These are phyloP conservation scores for Solanum aculeatissimum DNA, from an alignment of 305 asterid species.

Conservation along the genomic window DNA sequence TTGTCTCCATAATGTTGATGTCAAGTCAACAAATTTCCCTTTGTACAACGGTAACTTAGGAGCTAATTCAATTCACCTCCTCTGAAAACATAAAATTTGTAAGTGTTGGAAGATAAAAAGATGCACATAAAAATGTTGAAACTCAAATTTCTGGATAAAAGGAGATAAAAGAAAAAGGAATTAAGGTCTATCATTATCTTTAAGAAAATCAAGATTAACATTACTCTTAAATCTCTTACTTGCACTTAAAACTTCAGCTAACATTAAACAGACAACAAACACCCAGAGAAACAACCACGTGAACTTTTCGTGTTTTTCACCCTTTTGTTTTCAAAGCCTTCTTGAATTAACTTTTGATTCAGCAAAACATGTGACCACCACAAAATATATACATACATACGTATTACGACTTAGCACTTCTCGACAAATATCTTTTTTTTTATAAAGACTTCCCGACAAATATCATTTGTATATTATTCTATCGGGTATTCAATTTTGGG, in stretches of 20 bases:
- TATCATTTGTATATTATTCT: neutral
- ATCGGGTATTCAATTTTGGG: neutral
- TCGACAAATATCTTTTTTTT: neutral
- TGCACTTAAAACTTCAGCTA: neutral
- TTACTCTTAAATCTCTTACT: neutral
- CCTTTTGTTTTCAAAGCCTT: neutral
- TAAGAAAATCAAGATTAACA: neutral
- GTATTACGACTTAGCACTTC: neutral
- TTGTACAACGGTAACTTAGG: conserved; percentile 1
- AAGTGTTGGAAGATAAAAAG: neutral
- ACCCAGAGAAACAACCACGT: neutral
- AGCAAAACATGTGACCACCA: neutral
- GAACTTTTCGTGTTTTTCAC: neutral
- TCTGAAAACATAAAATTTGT: neutral
- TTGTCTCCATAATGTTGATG: conserved; percentile 10
- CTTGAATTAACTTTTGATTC: neutral
- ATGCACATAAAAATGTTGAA: neutral
- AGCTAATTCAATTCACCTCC: conserved; percentile 1
- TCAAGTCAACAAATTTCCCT: conserved; percentile 18
- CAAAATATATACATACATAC: neutral
- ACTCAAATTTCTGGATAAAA: neutral
- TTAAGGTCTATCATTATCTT: neutral
- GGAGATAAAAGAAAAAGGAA: neutral
- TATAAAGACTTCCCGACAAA: neutral
- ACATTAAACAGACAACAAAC: neutral